Evolutionary conservation across 371 early-diverging fungal species (phyloP).

Genomic region (Batrachochytrium dendrobatidis): DNA sequence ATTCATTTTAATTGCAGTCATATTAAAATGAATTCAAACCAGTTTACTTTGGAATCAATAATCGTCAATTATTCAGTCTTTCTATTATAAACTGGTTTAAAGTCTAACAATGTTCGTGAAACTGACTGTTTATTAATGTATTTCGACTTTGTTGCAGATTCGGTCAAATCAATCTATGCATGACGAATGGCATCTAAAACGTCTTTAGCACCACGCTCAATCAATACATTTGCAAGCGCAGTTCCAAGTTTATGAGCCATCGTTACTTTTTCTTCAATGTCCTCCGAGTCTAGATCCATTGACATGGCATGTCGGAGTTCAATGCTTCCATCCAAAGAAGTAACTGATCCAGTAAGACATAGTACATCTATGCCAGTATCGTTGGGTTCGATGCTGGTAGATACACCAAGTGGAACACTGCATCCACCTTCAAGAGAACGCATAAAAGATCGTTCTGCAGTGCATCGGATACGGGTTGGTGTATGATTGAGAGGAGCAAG

Average conservation of each 20-base stretch:
- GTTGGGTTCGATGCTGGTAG: constrained; percentile 36
- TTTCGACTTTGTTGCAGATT: too few relatives aligned
- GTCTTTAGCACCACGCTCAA: constrained; percentile 25
- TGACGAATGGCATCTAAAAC: constrained; percentile 29
- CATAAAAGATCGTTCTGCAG: constrained; percentile 86
- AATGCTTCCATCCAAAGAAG: constrained; percentile 55
- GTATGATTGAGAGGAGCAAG: constrained; percentile 58
- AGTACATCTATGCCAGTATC: constrained; percentile 33
- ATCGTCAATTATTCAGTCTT: too few relatives aligned
- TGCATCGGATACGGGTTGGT: constrained; percentile 60
- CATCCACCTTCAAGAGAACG: constrained; percentile 91
- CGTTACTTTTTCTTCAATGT: background rate
- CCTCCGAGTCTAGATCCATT: constrained; percentile 21
- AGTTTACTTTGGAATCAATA: too few relatives aligned
- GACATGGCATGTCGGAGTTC: constrained; percentile 39
- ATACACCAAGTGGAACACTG: constrained; percentile 91
- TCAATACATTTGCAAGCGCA: constrained; percentile 22
- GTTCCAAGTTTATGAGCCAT: constrained; percentile 26
- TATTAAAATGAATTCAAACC: too few relatives aligned
- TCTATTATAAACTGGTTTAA: too few relatives aligned
- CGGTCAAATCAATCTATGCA: too few relatives aligned
- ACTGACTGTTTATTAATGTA: too few relatives aligned
- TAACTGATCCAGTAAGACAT: constrained; percentile 55
- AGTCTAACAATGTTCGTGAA: too few relatives aligned
- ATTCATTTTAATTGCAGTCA: too few relatives aligned